Evolutionary conservation across 495 filamentous ascomycete genomes (phyloP).

Genomic region (Talaromyces nanjingensis): DNA sequence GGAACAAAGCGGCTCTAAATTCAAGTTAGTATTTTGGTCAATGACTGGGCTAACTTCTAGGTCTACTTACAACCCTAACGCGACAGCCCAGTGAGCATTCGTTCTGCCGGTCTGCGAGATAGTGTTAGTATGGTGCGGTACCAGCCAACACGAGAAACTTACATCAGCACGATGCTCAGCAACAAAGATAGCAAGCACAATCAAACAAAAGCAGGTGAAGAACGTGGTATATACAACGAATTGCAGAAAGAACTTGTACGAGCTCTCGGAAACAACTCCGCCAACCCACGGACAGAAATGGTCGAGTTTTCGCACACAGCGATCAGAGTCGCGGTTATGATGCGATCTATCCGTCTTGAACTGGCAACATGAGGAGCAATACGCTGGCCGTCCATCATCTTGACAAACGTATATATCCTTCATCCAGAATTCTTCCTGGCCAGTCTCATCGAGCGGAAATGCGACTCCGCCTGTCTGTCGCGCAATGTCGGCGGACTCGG

Average conservation of each 20-base stretch:
- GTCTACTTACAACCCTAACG: conserved; percentile 47
- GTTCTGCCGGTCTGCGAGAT: conserved; percentile 22
- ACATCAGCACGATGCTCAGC: conserved; percentile 37
- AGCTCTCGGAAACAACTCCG: conserved; percentile 77
- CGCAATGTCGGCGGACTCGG: conserved; percentile 22
- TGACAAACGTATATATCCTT: conserved; percentile 80
- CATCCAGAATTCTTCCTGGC: conserved; percentile 57
- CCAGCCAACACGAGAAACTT: conserved; percentile 9
- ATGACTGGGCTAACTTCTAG: background rate
- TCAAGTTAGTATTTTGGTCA: conserved; percentile 11
- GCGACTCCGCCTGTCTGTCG: conserved; percentile 17
- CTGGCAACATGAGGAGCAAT: conserved; percentile 70
- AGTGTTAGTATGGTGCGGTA: conserved; percentile 11
- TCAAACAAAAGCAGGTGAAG: conserved; percentile 58
- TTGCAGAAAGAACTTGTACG: conserved; percentile 85
- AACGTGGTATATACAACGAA: conserved; percentile 66
- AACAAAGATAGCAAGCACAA: conserved; percentile 50
- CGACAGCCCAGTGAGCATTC: conserved; percentile 48
- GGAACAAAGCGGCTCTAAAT: conserved; percentile 58
- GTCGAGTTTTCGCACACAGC: conserved; percentile 85
- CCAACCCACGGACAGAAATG: conserved; percentile 97
- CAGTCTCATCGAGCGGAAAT: conserved; percentile 21
- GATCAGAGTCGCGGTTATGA: conserved; percentile 71
- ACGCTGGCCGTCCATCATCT: conserved; percentile 67
- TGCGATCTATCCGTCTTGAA: conserved; percentile 84